phyloP scores from a whole-genome alignment of 1,284 basidiomycete species.

The Ustilago esculenta region DNA sequence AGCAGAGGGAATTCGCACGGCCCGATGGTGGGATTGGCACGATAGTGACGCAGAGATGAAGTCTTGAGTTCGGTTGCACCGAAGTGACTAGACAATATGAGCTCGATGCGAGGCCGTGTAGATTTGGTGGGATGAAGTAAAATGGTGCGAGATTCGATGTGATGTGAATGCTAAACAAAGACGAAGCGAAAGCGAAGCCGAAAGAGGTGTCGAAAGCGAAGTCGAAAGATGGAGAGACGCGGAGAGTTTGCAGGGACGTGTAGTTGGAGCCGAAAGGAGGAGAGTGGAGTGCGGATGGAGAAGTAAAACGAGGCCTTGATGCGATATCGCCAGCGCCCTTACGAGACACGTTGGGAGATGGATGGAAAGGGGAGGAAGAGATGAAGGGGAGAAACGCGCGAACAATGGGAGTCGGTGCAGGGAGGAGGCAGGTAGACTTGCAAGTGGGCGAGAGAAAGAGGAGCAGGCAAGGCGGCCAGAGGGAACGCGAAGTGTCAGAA shows the following conservation, averaged over 20 bases:
- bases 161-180: background rate
- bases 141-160: too few species aligned
- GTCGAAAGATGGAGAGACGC: background rate
- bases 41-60: constrained; percentile 8
- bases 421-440: too few species aligned
- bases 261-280: too few species aligned
- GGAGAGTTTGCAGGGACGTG: too few species aligned
- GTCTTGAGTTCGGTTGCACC: background rate
- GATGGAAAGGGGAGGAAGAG: background rate
- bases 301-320: too few species aligned
- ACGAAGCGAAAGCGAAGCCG: background rate
- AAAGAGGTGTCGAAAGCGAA: background rate
- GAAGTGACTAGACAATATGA: too few species aligned
- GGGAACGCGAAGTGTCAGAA: too few species aligned
- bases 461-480: too few species aligned
- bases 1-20: background rate
- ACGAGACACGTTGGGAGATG: background rate
- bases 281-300: constrained; percentile 7
- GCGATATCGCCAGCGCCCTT: constrained; percentile 15
- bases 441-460: too few species aligned
- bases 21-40: background rate
- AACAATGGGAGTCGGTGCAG: too few species aligned
- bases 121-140: background rate
- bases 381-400: background rate
- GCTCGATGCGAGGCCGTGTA: background rate